Evolutionary conservation across 1,284 basidiomycete species (phyloP).

Genomic region (Sporisorium iseilematis-ciliati): DNA sequence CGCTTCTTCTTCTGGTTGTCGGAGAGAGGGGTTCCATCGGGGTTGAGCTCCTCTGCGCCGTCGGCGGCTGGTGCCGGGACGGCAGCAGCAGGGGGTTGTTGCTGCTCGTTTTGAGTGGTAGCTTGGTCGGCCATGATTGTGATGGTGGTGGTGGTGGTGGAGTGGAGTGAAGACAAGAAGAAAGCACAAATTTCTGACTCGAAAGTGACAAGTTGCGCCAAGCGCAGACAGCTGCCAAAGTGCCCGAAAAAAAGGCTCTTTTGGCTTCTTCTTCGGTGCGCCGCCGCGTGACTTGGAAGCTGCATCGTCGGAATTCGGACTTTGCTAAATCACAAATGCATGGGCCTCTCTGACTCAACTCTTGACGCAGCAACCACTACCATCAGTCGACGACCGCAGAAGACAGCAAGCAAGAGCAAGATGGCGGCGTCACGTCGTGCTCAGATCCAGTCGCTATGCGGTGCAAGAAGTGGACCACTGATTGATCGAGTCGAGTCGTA

Average conservation of each 20-base stretch:
- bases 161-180: constrained; percentile 11
- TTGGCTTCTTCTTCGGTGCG: constrained; percentile 7
- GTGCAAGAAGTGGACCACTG: constrained; percentile 35
- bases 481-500: constrained; percentile 54
- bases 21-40: constrained; percentile 74
- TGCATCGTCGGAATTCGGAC: constrained; percentile 26
- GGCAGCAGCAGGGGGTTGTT: constrained; percentile 17
- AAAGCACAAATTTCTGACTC: constrained; percentile 31
- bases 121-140: constrained; percentile 45
- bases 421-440: constrained; percentile 50
- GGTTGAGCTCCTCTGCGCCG: constrained; percentile 56
- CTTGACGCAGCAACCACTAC: not conserved
- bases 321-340: constrained; percentile 10
- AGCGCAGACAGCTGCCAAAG: not conserved
- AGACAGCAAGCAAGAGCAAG: not conserved
- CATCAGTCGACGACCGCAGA: not conserved
- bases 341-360: constrained; percentile 13
- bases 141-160: constrained; percentile 6
- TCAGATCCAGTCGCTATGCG: constrained; percentile 48
- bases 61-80: constrained; percentile 15
- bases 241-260: not conserved
- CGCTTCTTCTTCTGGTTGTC: constrained; percentile 94
- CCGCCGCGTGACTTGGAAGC: constrained; percentile 9
- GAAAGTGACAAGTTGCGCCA: constrained; percentile 6
- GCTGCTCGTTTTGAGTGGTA: constrained; percentile 38